A percentile compares a stretch with the other conserved stretches of the same genome.
phyloP scores from a whole-genome alignment of 192 early-diverging fungal species.

The Coemansia sp. region DNA sequence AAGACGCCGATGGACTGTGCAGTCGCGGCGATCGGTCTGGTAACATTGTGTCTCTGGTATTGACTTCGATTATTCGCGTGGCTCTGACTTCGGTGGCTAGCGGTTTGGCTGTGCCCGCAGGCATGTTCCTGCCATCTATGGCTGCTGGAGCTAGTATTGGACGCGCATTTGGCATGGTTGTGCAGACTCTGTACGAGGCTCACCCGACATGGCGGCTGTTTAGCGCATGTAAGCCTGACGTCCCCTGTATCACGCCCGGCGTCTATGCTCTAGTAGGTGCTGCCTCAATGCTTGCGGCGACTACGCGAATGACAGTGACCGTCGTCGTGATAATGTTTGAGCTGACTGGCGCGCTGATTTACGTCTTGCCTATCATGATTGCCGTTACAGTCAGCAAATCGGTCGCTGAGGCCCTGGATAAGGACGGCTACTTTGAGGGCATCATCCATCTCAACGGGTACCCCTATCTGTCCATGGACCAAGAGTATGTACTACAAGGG shows the following conservation, averaged over 20 bases:
- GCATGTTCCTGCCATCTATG: constrained; percentile 87
- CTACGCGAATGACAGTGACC: constrained; percentile 91
- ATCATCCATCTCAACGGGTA: constrained; percentile 65
- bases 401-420: constrained; percentile 53
- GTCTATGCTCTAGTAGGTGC: constrained; percentile 85
- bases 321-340: constrained; percentile 99
- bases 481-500: constrained; percentile 59
- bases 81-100: constrained; percentile 69
- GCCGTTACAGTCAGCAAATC: constrained; percentile 63
- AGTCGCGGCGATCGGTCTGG: constrained; percentile 28
- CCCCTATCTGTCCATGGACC: constrained; percentile 66
- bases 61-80: constrained; percentile 66
- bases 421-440: constrained; percentile 59
- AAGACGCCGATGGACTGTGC: constrained; percentile 54
- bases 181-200: constrained; percentile 61
- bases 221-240: constrained; percentile 68
- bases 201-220: constrained; percentile 67
- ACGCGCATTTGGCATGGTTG: constrained; percentile 82
- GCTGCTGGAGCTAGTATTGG: constrained; percentile 91
- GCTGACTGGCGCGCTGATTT: constrained; percentile 93
- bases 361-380: constrained; percentile 90
- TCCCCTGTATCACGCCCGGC: constrained; percentile 83
- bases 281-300: constrained; percentile 76
- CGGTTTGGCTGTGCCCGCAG: constrained; percentile 76
- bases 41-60: constrained; percentile 58